phyloP scores from a whole-genome alignment of 2,329 filamentous ascomycete species.

The Colletotrichum tropicicola region DNA sequence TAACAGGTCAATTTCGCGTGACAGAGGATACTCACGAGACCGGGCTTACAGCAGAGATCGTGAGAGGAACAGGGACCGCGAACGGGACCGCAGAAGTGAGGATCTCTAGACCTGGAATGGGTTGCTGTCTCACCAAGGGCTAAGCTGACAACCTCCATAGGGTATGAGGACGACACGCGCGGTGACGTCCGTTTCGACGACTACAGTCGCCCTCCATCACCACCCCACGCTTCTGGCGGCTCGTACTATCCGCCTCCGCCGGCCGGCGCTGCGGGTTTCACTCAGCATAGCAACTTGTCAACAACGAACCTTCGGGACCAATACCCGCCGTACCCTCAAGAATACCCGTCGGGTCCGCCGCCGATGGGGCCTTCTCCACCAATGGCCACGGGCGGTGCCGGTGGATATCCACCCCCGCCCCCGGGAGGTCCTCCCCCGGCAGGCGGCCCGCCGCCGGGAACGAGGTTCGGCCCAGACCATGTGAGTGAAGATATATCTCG shows the following conservation, averaged over 20 bases:
- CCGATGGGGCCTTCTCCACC: slow-evolving; percentile 39
- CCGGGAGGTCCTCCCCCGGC: slow-evolving; percentile 33
- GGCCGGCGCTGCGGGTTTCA: slow-evolving; percentile 39
- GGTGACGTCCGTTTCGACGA: slow-evolving; percentile 46
- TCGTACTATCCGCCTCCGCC: slow-evolving; percentile 53
- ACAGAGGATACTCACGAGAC: slow-evolving; percentile 9
- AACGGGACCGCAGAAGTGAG: slow-evolving; percentile 44
- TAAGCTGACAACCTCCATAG: too few species aligned
- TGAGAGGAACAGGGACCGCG: slow-evolving; percentile 36
- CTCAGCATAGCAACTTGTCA: slow-evolving; percentile 46
- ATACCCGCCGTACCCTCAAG: slow-evolving; percentile 51
- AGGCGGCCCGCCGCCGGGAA: slow-evolving; percentile 25
- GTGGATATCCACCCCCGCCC: slow-evolving; percentile 40
- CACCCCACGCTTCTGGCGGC: slow-evolving; percentile 60
- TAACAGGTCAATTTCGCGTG: slow-evolving; percentile 18
- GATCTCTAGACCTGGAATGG: not conserved
- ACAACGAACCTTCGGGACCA: slow-evolving; percentile 42
- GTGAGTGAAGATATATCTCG: slow-evolving; percentile 48
- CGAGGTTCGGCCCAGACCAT: slow-evolving; percentile 49
- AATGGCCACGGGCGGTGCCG: slow-evolving; percentile 32
- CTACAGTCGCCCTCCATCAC: slow-evolving; percentile 51
- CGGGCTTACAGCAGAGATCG: slow-evolving; percentile 35
- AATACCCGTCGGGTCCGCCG: slow-evolving; percentile 52
- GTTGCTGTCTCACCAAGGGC: too few species aligned
- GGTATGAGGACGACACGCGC: slow-evolving; percentile 45